Conservation (phyloP, 192 early-diverging fungal species). For the Podila epicladia region DNA sequence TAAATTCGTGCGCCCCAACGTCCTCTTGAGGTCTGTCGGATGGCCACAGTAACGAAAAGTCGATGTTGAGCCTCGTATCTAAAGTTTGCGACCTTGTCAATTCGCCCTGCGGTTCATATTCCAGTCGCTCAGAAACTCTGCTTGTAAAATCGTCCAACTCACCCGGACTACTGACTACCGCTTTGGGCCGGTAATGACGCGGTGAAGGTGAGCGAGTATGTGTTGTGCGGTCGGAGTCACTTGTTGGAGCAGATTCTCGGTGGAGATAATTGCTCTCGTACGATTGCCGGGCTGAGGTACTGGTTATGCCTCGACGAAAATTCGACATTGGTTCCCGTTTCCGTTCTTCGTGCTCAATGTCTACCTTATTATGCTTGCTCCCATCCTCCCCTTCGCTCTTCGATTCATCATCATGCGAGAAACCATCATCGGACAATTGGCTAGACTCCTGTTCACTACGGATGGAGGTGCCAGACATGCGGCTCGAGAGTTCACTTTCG, state of each 20-base stretch:
- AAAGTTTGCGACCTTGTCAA: neutral
- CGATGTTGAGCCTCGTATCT: neutral
- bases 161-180: no score
- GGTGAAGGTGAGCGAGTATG: no score
- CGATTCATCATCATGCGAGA: neutral
- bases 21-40: neutral
- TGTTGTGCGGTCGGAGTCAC: no score
- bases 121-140: neutral
- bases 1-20: no score
- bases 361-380: neutral
- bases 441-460: no score
- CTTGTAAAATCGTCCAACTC: neutral
- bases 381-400: neutral
- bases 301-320: no score
- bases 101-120: neutral
- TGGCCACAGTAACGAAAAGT: slow-evolving; percentile 2
- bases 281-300: no score
- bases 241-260: no score
- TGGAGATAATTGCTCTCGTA: no score
- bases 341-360: neutral
- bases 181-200: no score
- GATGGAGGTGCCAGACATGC: no score
- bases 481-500: no score
- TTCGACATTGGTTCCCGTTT: neutral
- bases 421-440: neutral